Evolutionary conservation across 2,329 filamentous ascomycete genomes (phyloP).

Genomic region (Catunica adiposa): DNA sequence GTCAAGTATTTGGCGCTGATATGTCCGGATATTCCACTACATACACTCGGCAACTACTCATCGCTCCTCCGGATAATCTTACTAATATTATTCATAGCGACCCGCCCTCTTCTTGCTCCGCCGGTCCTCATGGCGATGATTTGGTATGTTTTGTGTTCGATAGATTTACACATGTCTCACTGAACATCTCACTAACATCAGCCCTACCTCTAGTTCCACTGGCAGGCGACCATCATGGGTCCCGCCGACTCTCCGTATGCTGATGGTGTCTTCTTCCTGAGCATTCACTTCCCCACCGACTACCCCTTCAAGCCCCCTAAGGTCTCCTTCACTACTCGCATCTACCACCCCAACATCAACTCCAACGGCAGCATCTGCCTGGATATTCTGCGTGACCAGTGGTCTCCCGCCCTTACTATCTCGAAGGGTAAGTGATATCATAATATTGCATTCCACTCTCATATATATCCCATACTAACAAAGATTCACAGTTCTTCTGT

Average conservation of each 20-base stretch:
- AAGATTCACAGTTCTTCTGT: conserved; percentile 61
- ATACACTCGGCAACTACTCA: background rate
- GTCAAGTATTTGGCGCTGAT: no score
- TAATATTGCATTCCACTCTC: background rate
- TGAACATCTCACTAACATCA: conserved; percentile 8
- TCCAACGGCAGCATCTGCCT: conserved; percentile 94
- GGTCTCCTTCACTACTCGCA: conserved; percentile 99
- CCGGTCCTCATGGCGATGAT: conserved; percentile 91
- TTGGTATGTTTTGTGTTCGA: conserved; percentile 47
- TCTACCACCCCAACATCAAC: conserved; percentile 99
- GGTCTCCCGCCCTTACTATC: conserved; percentile 95
- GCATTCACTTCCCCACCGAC: conserved; percentile 98
- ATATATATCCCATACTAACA: conserved; percentile 2
- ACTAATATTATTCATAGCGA: conserved; percentile 43
- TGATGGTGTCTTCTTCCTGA: conserved; percentile 95
- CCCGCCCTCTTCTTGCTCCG: conserved; percentile 95
- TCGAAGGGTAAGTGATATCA: conserved; percentile 62
- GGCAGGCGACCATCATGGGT: conserved; percentile 99
- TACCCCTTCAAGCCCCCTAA: conserved; percentile 99
- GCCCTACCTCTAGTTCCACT: conserved; percentile 62
- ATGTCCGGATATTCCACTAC: background rate
- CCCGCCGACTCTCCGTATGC: conserved; percentile 96
- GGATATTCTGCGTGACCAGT: conserved; percentile 96
- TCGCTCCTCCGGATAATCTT: background rate
- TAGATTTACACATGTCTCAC: background rate